Evolutionary conservation across 1,139 yeast genomes (phyloP).

Genomic region (Kodamaea sp.): DNA sequence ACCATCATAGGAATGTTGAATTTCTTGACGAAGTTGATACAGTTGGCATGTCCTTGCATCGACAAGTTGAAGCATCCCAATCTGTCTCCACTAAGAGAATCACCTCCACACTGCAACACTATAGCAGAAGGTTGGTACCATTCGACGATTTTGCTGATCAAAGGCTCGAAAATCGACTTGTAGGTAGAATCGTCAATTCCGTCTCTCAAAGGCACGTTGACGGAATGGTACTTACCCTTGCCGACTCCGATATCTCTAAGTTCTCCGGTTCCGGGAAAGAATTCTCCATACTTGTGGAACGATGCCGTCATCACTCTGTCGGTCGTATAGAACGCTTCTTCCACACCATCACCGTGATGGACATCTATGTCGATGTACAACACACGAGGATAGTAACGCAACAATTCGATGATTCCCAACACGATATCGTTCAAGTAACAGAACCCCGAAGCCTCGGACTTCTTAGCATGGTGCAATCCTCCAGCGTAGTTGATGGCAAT

Average conservation of each 20-base stretch:
- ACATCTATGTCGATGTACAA: constrained; percentile 93
- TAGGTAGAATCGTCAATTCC: constrained; percentile 91
- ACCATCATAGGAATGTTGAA: constrained; percentile 89
- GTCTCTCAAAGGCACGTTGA: constrained; percentile 87
- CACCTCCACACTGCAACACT: constrained; percentile 92
- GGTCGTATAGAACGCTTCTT: constrained; percentile 94
- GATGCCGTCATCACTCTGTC: constrained; percentile 98
- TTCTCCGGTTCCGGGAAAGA: constrained; percentile 96
- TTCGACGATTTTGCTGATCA: constrained; percentile 77
- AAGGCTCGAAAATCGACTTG: constrained; percentile 84
- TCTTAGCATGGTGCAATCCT: constrained; percentile 95
- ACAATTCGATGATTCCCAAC: constrained; percentile 82
- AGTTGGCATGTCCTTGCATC: constrained; percentile 93
- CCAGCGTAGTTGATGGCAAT: constrained; percentile 97
- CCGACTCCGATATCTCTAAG: constrained; percentile 87
- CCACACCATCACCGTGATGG: constrained; percentile 98
- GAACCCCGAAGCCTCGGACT: constrained; percentile 93
- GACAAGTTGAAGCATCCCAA: constrained; percentile 90
- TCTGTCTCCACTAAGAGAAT: constrained; percentile 87
- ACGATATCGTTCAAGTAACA: constrained; percentile 89
- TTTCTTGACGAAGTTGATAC: constrained; percentile 85
- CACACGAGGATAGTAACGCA: constrained; percentile 93
- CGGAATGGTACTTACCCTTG: constrained; percentile 82
- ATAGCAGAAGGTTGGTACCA: constrained; percentile 95
- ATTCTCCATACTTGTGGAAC: constrained; percentile 95